A percentile compares a stretch with the other conserved stretches of the same genome.
phyloP scores from a whole-genome alignment of 495 filamentous ascomycete species.

The Aspergillus nidulans region DNA sequence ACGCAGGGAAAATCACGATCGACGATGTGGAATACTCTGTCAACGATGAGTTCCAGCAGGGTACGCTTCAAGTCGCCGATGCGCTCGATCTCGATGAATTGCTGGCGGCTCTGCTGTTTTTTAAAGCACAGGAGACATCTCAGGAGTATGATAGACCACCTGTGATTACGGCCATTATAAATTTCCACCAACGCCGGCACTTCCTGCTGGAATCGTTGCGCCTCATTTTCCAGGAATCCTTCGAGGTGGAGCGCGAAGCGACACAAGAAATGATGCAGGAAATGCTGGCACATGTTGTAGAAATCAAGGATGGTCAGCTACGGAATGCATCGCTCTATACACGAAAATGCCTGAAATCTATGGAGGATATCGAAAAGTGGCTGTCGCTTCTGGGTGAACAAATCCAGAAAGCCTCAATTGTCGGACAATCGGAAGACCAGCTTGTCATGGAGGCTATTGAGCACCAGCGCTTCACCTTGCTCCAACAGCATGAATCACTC shows the following conservation, averaged over 20 bases:
- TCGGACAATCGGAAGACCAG: conserved; percentile 54
- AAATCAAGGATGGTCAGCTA: conserved; percentile 38
- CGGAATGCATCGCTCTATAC: conserved; percentile 53
- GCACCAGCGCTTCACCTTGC: conserved; percentile 66
- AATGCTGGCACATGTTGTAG: conserved; percentile 38
- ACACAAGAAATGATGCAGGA: conserved; percentile 40
- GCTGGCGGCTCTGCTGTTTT: conserved; percentile 67
- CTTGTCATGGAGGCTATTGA: conserved; percentile 67
- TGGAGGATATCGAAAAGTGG: conserved; percentile 69
- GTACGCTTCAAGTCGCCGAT: conserved; percentile 74
- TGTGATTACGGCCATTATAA: conserved; percentile 69
- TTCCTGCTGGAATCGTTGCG: conserved; percentile 79
- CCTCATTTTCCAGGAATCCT: conserved; percentile 61
- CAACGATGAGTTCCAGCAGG: conserved; percentile 81
- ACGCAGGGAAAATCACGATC: conserved; percentile 64
- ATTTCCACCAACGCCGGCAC: conserved; percentile 76
- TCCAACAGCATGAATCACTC: conserved; percentile 85
- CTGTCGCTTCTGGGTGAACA: conserved; percentile 68
- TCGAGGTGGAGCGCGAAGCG: conserved; percentile 51
- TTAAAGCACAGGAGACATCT: conserved; percentile 62
- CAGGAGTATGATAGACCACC: conserved; percentile 62
- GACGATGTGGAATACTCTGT: conserved; percentile 70
- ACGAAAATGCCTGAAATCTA: conserved; percentile 63
- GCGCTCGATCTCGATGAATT: conserved; percentile 85
- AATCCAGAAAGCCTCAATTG: conserved; percentile 61